Percentiles rank a stretch among this genome's conserved stretches.
phyloP scores from a whole-genome alignment of 148 eudicot species.

The Diospyros kaki region DNA sequence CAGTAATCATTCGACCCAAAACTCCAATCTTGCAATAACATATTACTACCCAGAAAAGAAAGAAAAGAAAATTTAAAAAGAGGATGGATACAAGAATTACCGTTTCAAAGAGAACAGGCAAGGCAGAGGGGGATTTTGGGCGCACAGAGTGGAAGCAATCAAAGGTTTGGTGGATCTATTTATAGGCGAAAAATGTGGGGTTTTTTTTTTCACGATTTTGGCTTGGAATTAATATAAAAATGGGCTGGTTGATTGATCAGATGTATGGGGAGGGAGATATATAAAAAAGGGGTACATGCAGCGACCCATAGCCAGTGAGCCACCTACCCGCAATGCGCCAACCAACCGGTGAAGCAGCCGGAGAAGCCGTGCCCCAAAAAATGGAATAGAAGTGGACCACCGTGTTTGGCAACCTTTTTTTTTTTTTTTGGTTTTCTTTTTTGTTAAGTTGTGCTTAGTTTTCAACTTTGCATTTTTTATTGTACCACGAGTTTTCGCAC shows the following conservation, averaged over 20 bases:
- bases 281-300: not conserved
- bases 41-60: not conserved
- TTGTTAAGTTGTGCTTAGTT: not conserved
- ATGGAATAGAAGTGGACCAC: not conserved
- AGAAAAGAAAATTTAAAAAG: not conserved
- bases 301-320: not conserved
- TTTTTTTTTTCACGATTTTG: too few species aligned
- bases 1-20: not conserved
- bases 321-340: not conserved
- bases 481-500: not conserved
- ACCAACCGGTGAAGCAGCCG: not conserved
- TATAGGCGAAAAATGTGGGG: not conserved
- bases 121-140: not conserved
- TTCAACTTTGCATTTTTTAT: too few species aligned
- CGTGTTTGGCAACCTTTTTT: not conserved
- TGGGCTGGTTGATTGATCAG: not conserved
- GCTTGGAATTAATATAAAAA: too few species aligned
- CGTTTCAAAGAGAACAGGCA: not conserved
- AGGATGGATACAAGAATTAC: not conserved
- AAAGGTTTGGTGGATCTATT: conserved; percentile 3
- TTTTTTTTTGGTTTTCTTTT: not conserved
- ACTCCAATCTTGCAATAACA: not conserved
- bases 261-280: not conserved
- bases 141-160: not conserved
- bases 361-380: not conserved